Base-by-base conservation (phyloP, 495 filamentous ascomycete species). In the Jackrogersella multiformis region DNA sequence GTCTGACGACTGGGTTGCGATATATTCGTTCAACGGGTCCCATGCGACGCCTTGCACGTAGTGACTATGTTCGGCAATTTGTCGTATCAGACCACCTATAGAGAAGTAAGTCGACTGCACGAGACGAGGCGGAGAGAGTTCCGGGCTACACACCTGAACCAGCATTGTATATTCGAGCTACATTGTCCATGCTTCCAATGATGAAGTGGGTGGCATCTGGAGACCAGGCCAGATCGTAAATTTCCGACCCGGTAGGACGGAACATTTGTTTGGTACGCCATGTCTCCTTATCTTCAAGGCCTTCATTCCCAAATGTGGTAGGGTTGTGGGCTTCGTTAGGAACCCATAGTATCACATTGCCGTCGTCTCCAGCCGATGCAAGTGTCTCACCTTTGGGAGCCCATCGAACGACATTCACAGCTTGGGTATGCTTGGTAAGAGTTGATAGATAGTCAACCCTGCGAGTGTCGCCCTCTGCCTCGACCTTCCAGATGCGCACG, bases 221-320 rank as follows among this genome's bases (percentile, higher is more conserved):
- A 20, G 95, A 97, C 95, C 95, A 99, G 38, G 95, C 95, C 60
- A 99, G 80, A 74, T 99, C 95, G 74, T 98, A 99, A 68, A 99
- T 98, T 75, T 98, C 95, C 0, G 92, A 90, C 0, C 92, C 94
- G 23, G 88, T 88, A 13, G 93, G 96, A 44, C 96, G 88, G 75
- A 92, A 97, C 95, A 98, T 98, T 73, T 97, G 92, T 79, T 95
- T 99, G 48, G 94, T 88, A 45, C 95, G 85, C 95, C 95, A 99
- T 60, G 90, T 91, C 77, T 99, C 95, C 76, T 97, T 97, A 72
- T 98, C 96, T 65, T 97, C 95, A 36, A 90, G 81, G 9, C 85
- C 86, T 66, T 97, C 94, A 74, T 92, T 89, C 38, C 94, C 94
- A 67, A 96, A 90, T 10, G 82, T 85, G 35, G 68, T 64, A 20